phyloP scores from a whole-genome alignment of 805 yeast genomes.

The Starmera amethionina region DNA sequence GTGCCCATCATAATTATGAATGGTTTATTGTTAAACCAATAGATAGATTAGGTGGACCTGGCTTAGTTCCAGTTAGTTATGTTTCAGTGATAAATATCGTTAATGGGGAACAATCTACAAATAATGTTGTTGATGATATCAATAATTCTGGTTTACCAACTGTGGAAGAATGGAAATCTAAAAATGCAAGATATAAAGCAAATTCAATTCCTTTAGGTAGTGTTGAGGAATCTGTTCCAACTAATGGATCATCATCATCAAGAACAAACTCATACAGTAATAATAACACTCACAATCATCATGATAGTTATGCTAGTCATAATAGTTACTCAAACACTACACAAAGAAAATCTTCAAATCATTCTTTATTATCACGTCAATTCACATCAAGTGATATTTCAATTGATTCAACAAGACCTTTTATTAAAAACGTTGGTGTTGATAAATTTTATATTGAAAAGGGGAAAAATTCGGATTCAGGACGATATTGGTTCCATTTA shows the following conservation, averaged over 20 bases:
- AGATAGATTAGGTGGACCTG: conserved; percentile 93
- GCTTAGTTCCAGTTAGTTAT: conserved; percentile 85
- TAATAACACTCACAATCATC: conserved; percentile 3
- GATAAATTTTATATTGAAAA: conserved; percentile 73
- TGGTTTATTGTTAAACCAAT: conserved; percentile 98
- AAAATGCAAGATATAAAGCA: conserved; percentile 88
- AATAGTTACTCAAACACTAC: conserved; percentile 1
- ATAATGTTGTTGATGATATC: conserved; percentile 49
- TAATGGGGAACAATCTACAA: conserved; percentile 47
- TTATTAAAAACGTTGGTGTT: conserved; percentile 46
- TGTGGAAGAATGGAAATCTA: conserved; percentile 91
- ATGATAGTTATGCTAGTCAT: conserved; percentile 1
- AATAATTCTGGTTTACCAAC: conserved; percentile 68
- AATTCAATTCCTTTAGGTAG: conserved; percentile 67
- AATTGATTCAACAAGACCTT: conserved; percentile 10
- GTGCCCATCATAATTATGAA: conserved; percentile 94
- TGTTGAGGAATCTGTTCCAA: conserved; percentile 27
- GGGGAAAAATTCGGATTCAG: conserved; percentile 25
- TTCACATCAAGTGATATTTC: neutral
- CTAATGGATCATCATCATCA: neutral
- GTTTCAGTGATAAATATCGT: conserved; percentile 78
- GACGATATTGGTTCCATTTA: conserved; percentile 77
- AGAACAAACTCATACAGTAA: neutral
- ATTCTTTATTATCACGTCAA: conserved; percentile 8
- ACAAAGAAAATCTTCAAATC: conserved; percentile 3